Percentiles rank a stretch among this genome's conserved stretches.
These are phyloP conservation scores for Globisporangium lucens DNA, from an alignment of 352 stramenopile genomes.

Conservation along the genomic window DNA sequence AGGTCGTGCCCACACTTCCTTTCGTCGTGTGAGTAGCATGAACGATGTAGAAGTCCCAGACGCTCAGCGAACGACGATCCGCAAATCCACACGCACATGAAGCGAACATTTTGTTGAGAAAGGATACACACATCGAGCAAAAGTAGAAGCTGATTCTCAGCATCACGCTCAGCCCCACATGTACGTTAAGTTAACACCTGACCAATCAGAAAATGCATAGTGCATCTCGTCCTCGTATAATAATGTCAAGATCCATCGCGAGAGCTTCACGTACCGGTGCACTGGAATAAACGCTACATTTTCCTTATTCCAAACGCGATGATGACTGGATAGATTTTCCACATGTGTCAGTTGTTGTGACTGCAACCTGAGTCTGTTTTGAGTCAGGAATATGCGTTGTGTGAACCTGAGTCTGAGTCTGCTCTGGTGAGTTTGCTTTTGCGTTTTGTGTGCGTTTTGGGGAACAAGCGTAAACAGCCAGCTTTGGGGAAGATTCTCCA, in stretches of 20 bases:
- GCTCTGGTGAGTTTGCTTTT: not conserved
- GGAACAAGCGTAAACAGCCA: not conserved
- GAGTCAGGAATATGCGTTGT: not conserved
- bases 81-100: not conserved
- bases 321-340: not conserved
- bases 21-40: not conserved
- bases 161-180: not conserved
- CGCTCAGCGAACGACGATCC: not conserved
- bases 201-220: not conserved
- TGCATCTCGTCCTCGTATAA: too few relatives aligned
- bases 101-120: not conserved
- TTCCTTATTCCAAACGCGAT: not conserved
- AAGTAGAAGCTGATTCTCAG: not conserved
- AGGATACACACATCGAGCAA: not conserved
- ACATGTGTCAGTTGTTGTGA: not conserved
- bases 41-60: not conserved
- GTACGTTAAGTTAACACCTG: not conserved
- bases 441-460: not conserved
- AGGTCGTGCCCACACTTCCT: conserved; percentile 1
- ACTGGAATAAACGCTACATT: too few relatives aligned
- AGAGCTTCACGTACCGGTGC: too few relatives aligned
- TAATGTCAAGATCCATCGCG: too few relatives aligned
- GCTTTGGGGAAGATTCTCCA: not conserved
- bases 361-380: not conserved
- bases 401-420: not conserved